These are phyloP conservation scores for Botrytis tulipae DNA, from an alignment of 2,329 filamentous ascomycete genomes.

Conservation along the genomic window DNA sequence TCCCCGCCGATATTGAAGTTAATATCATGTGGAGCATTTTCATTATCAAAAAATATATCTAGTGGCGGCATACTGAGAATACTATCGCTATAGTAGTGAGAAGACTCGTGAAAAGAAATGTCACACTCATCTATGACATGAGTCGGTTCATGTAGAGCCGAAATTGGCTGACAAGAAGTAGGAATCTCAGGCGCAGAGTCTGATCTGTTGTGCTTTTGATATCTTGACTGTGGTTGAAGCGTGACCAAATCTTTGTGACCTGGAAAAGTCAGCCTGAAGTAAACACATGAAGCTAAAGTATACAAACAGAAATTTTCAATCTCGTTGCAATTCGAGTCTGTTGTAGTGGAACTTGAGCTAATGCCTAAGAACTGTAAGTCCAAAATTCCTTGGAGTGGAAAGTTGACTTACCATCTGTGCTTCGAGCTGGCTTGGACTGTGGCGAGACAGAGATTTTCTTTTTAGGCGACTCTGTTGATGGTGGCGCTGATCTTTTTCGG, in stretches of 20 bases:
- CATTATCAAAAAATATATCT: neutral
- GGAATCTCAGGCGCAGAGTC: neutral
- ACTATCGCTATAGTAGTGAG: neutral
- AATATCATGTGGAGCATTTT: neutral
- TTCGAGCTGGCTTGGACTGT: neutral
- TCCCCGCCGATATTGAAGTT: neutral
- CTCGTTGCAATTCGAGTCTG: neutral
- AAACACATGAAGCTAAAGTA: neutral
- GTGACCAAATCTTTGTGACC: neutral
- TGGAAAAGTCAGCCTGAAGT: neutral
- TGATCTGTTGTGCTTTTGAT: neutral
- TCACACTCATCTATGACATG: neutral
- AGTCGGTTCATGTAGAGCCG: neutral
- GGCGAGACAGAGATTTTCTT: neutral
- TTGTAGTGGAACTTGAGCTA: neutral
- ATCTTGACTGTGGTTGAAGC: neutral
- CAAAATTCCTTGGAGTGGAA: neutral
- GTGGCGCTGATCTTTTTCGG: neutral
- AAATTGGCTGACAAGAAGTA: neutral
- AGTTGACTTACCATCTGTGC: neutral
- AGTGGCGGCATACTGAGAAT: neutral
- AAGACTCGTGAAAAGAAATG: neutral
- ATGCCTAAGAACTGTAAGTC: neutral
- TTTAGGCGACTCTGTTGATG: neutral
- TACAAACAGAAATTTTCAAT: neutral